Conservation (phyloP, 331 rosid species). For the Malus hybrid region DNA sequence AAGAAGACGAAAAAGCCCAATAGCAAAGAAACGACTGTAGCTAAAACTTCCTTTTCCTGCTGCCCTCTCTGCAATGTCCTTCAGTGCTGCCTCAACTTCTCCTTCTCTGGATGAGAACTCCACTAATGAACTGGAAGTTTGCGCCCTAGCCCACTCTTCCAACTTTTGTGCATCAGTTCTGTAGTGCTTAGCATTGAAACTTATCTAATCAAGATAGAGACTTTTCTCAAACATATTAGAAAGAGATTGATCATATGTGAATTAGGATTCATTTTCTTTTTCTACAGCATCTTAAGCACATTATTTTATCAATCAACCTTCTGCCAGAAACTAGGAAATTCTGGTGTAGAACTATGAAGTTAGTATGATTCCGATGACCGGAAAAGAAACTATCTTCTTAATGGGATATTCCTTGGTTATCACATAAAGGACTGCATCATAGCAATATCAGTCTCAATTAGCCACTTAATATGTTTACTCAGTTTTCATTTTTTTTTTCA, state of each 20-base stretch:
- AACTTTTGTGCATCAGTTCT: conserved; percentile 79
- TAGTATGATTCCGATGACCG: not conserved
- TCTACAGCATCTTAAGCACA: not conserved
- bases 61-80: conserved; percentile 81
- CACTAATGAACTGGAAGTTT: conserved; percentile 57
- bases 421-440: not conserved
- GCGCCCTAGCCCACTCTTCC: conserved; percentile 89
- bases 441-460: not conserved
- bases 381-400: not conserved
- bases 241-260: conserved; percentile 4
- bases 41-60: conserved; percentile 66
- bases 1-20: conserved; percentile 87
- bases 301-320: not conserved
- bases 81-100: conserved; percentile 68
- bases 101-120: conserved; percentile 81
- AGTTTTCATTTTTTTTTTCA: not conserved
- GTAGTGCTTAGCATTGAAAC: conserved; percentile 18
- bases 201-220: conserved; percentile 14
- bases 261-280: not conserved
- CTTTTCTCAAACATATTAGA: conserved; percentile 15
- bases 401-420: not conserved
- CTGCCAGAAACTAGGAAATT: not conserved
- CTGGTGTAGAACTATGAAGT: not conserved
- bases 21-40: conserved; percentile 89
- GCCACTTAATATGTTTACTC: not conserved